These are phyloP conservation scores for Sporothrix inflata DNA, from an alignment of 2,329 filamentous ascomycete genomes.

Conservation along the genomic window DNA sequence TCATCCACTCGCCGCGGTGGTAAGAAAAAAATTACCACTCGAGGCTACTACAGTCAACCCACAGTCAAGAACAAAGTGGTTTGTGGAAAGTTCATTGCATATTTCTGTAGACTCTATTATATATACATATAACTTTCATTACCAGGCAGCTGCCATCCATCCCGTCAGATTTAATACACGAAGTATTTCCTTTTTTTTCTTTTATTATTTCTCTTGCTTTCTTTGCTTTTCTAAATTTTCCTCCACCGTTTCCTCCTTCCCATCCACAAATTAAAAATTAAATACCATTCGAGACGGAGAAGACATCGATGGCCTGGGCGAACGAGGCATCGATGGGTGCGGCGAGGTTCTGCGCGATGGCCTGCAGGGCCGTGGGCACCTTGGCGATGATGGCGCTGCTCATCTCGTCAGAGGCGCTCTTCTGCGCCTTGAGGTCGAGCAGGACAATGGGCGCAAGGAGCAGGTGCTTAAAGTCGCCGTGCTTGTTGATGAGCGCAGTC, in stretches of 20 bases:
- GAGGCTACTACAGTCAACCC: too few species aligned
- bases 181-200: neutral
- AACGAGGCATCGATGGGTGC: conserved; percentile 47
- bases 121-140: neutral
- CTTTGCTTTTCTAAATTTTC: neutral
- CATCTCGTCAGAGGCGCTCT: conserved; percentile 46
- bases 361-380: conserved; percentile 43
- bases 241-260: neutral
- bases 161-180: neutral
- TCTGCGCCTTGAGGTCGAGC: conserved; percentile 47
- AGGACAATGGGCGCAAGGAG: conserved; percentile 49
- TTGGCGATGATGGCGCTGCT: conserved; percentile 46
- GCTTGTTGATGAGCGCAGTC: conserved; percentile 44
- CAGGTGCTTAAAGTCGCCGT: conserved; percentile 50
- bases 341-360: conserved; percentile 43
- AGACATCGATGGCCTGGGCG: conserved; percentile 41
- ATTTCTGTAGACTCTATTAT: neutral
- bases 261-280: neutral
- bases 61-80: neutral
- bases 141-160: neutral
- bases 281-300: conserved; percentile 29
- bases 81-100: neutral
- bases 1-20: conserved; percentile 63
- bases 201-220: neutral
- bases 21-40: neutral